phyloP scores from a whole-genome alignment of 140 eudicot genomes.

The Senecio squalidus region DNA sequence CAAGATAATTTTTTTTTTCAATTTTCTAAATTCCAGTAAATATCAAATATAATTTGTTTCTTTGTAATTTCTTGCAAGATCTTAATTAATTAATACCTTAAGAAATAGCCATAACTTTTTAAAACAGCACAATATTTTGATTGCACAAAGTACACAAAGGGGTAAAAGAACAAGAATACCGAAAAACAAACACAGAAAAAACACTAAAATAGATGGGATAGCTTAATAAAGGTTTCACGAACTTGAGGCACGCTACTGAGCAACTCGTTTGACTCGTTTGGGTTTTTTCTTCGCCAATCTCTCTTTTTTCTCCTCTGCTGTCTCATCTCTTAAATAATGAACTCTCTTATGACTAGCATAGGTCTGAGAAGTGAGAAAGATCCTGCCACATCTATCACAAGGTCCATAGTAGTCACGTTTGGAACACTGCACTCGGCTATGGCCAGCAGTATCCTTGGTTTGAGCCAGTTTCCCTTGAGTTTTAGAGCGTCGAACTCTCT shows the following conservation, averaged over 20 bases:
- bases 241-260: neutral
- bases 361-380: neutral
- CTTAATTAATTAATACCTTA: too few relatives aligned
- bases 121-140: too few relatives aligned
- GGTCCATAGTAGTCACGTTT: slow-evolving; percentile 20
- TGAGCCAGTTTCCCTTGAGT: neutral
- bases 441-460: neutral
- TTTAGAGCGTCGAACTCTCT: neutral
- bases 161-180: too few relatives aligned
- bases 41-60: too few relatives aligned
- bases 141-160: too few relatives aligned
- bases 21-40: too few relatives aligned
- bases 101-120: too few relatives aligned
- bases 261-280: too few relatives aligned
- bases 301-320: neutral
- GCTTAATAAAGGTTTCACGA: neutral
- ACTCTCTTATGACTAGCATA: slow-evolving; percentile 15
- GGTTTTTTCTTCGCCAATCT: slow-evolving; percentile 5
- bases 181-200: too few relatives aligned
- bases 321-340: slow-evolving; percentile 4
- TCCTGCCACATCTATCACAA: slow-evolving; percentile 12
- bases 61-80: too few relatives aligned
- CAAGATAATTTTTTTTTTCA: too few relatives aligned
- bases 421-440: neutral
- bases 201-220: too few relatives aligned